Percentiles rank a stretch among this genome's conserved stretches.
Evolutionary conservation across 495 filamentous ascomycete species (phyloP).

Genomic region (Emericellopsis terricola): DNA sequence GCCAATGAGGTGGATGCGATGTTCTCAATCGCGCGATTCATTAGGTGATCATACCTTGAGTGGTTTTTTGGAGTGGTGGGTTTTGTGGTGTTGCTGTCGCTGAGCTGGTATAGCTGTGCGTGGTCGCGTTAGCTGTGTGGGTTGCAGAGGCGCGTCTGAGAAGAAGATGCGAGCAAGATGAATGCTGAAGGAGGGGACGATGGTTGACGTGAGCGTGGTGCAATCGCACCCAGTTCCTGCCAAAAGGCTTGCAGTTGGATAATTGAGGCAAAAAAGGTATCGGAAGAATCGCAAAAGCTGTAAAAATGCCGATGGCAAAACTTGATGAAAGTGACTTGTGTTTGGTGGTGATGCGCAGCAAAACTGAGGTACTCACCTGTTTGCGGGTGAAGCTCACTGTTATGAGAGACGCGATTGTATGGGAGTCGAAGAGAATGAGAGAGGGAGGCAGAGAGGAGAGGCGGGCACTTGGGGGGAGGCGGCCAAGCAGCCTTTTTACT

Average conservation of each 20-base stretch:
- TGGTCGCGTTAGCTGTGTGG: neutral
- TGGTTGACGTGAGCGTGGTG: neutral
- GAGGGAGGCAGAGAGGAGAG: constrained; percentile 13
- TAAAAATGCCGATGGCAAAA: neutral
- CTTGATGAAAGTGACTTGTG: constrained; percentile 14
- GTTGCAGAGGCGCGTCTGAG: neutral
- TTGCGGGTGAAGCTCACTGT: constrained; percentile 4
- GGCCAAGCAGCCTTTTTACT: constrained; percentile 39
- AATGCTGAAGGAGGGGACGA: constrained; percentile 1
- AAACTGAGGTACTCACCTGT: constrained; percentile 19
- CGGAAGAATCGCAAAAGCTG: neutral
- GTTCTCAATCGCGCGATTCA: constrained; percentile 8
- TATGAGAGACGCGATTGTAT: constrained; percentile 40
- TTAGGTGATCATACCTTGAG: constrained; percentile 14
- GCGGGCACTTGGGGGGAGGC: constrained; percentile 31
- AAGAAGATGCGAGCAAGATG: too few species aligned
- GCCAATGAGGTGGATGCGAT: constrained; percentile 15
- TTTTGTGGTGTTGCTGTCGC: neutral
- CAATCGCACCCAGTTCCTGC: too few species aligned
- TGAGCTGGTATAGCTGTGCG: neutral
- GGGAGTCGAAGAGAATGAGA: constrained; percentile 34
- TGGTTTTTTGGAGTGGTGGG: constrained; percentile 3
- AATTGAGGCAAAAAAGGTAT: too few species aligned
- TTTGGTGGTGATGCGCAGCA: constrained; percentile 14
- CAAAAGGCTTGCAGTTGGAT: too few species aligned